phyloP scores from a whole-genome alignment of 371 early-diverging fungal genomes.

The Capniomyces stellatus region DNA sequence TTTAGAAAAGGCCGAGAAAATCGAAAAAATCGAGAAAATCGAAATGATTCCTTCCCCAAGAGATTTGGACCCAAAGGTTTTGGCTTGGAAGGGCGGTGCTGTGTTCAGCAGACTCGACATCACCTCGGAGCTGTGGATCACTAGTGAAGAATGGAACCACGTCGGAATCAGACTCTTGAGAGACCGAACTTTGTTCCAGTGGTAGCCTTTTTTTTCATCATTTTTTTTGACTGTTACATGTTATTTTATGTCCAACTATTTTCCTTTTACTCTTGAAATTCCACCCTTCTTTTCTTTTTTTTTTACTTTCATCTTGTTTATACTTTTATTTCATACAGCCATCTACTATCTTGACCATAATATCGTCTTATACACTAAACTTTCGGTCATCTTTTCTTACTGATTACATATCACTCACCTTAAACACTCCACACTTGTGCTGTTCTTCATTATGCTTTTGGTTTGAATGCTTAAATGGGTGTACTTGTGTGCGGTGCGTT shows the following conservation, averaged over 20 bases:
- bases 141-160: slow-evolving; percentile 49
- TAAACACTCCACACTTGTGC: too few relatives aligned
- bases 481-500: too few relatives aligned
- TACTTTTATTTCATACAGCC: too few relatives aligned
- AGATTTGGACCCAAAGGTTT: slow-evolving; percentile 65
- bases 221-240: background rate
- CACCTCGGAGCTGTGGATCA: slow-evolving; percentile 65
- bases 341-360: too few relatives aligned
- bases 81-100: slow-evolving; percentile 81
- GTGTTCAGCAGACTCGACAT: slow-evolving; percentile 61
- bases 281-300: background rate
- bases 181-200: slow-evolving; percentile 47
- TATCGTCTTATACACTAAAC: too few relatives aligned
- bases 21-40: slow-evolving; percentile 37
- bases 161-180: slow-evolving; percentile 43
- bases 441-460: too few relatives aligned
- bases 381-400: too few relatives aligned
- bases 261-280: background rate
- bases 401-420: too few relatives aligned
- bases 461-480: too few relatives aligned
- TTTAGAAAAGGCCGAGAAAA: slow-evolving; percentile 8
- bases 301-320: background rate
- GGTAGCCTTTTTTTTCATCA: slow-evolving; percentile 19
- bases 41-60: slow-evolving; percentile 63
- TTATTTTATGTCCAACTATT: background rate